phyloP scores from a whole-genome alignment of 148 eudicot genomes.

The Vaccinium vitisidaea region DNA sequence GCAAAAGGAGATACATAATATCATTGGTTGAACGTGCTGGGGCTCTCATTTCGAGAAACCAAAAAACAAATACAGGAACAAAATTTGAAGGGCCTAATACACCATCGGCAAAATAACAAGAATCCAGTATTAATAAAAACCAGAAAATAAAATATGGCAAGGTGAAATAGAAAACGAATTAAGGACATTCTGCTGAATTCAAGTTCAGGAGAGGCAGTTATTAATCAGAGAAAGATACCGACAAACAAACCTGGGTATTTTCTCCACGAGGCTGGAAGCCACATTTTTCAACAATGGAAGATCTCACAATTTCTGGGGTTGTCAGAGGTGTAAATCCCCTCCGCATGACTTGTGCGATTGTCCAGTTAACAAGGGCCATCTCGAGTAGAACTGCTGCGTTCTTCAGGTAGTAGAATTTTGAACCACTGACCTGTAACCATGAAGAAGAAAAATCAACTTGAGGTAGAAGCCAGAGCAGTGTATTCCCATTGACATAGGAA shows the following conservation, averaged over 20 bases:
- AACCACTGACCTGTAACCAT: slow-evolving; percentile 72
- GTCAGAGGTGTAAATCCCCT: slow-evolving; percentile 88
- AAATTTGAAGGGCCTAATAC: neutral
- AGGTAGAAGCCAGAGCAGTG: neutral
- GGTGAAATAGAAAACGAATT: neutral
- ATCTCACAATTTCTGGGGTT: slow-evolving; percentile 86
- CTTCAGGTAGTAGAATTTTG: slow-evolving; percentile 91
- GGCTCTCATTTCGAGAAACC: neutral
- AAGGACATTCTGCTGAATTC: neutral
- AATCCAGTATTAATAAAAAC: neutral
- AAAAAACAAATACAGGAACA: neutral
- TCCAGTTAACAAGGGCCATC: slow-evolving; percentile 87
- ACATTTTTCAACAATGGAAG: slow-evolving; percentile 89
- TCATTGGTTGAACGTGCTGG: neutral
- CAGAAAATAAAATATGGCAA: neutral
- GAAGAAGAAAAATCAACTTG: neutral
- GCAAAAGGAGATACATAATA: neutral
- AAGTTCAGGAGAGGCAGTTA: neutral
- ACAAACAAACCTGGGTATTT: slow-evolving; percentile 69
- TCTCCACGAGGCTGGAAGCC: slow-evolving; percentile 97
- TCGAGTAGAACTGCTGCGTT: slow-evolving; percentile 90
- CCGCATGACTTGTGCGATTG: slow-evolving; percentile 67
- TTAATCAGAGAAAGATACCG: neutral
- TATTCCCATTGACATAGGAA: neutral
- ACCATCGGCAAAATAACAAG: neutral